A percentile compares a stretch with the other conserved stretches of the same genome.
These are phyloP conservation scores for Microsporum audouinii DNA, from an alignment of 2,329 filamentous ascomycete genomes.

Conservation along the genomic window DNA sequence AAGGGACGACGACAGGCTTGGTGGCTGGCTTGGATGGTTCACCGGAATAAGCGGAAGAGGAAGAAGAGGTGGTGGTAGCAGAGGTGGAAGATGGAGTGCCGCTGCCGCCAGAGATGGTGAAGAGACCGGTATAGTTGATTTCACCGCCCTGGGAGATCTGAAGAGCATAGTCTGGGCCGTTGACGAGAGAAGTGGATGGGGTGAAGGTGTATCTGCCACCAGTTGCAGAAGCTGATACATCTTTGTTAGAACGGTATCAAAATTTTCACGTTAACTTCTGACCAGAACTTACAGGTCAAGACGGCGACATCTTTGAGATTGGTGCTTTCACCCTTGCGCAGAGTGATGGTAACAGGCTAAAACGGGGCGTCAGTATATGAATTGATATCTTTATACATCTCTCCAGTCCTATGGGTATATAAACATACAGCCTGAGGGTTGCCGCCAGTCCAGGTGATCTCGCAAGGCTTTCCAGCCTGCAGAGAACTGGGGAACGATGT, in stretches of 20 bases:
- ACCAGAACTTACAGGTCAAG: conserved; percentile 28
- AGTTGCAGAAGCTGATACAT: conserved; percentile 28
- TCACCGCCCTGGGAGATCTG: conserved; percentile 43
- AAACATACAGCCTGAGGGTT: conserved; percentile 20
- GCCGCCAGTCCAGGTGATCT: conserved; percentile 39
- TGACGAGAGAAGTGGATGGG: conserved; percentile 32
- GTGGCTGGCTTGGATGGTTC: conserved; percentile 4
- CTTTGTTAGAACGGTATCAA: too few species aligned
- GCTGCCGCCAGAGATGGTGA: conserved; percentile 35
- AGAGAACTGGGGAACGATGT: conserved; percentile 41
- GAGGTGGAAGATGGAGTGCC: conserved; percentile 8
- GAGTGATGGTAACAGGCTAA: conserved; percentile 44
- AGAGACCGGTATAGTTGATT: conserved; percentile 46
- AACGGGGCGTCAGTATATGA: background rate
- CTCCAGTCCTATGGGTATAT: background rate
- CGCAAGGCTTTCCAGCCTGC: conserved; percentile 39
- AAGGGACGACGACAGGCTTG: background rate
- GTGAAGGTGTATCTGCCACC: conserved; percentile 43
- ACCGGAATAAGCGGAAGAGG: conserved; percentile 12
- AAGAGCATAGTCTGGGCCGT: conserved; percentile 46
- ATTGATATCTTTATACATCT: conserved; percentile 12
- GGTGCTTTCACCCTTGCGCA: conserved; percentile 42
- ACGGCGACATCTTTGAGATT: conserved; percentile 42
- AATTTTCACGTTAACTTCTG: background rate
- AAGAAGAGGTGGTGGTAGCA: conserved; percentile 1